Percentiles rank a stretch among this genome's conserved stretches.
phyloP scores from a whole-genome alignment of 2,329 filamentous ascomycete species.

The Ascochyta clinopodiicola region DNA sequence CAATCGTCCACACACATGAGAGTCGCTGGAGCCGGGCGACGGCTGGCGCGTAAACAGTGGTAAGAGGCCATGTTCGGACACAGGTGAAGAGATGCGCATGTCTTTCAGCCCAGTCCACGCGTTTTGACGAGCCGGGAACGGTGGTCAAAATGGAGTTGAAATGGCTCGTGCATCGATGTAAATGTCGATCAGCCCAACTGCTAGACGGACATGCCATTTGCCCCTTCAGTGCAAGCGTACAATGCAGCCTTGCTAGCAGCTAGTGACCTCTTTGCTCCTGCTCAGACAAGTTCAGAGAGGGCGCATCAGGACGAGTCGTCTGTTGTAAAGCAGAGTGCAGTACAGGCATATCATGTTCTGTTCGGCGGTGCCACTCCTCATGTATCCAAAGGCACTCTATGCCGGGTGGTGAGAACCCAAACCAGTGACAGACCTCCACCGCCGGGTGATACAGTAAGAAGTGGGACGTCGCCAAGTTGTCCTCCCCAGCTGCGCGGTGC shows the following conservation, averaged over 20 bases:
- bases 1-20: constrained; percentile 22
- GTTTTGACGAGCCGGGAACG: constrained; percentile 10
- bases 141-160: neutral
- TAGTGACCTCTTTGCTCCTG: neutral
- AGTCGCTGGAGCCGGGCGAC: constrained; percentile 9
- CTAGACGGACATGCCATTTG: constrained; percentile 25
- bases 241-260: neutral
- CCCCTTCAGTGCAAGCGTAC: constrained; percentile 30
- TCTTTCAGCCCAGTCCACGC: constrained; percentile 6
- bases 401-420: constrained; percentile 6
- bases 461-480: neutral
- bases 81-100: neutral
- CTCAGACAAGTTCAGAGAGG: neutral
- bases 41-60: constrained; percentile 8
- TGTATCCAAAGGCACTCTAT: neutral
- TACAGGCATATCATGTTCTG: neutral
- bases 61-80: neutral
- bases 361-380: neutral
- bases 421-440: neutral
- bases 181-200: constrained; percentile 8
- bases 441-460: neutral
- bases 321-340: neutral
- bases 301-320: neutral
- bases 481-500: constrained; percentile 2
- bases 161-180: constrained; percentile 13